Percentiles rank a stretch among this genome's conserved stretches.
Evolutionary conservation across 345 rosid genomes (phyloP).

Genomic region (Salix caprea): DNA sequence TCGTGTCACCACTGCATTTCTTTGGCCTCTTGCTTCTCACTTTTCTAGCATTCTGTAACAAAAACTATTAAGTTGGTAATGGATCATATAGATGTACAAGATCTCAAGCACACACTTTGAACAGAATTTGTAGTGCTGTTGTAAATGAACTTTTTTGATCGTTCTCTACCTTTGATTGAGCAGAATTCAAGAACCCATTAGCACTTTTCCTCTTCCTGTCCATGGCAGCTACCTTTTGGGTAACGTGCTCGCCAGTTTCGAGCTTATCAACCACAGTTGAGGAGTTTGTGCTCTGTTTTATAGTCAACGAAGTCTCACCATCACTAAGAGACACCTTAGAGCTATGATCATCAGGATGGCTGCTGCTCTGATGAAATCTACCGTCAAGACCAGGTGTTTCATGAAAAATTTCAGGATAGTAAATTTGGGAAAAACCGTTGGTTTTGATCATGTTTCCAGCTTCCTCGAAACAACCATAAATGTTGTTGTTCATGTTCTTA

Average conservation of each 20-base stretch:
- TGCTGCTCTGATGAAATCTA: conserved; percentile 12
- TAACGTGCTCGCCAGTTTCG: conserved; percentile 46
- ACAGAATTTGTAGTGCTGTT: neutral
- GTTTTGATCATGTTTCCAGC: conserved; percentile 17
- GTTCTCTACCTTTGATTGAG: conserved; percentile 36
- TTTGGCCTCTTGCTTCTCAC: conserved; percentile 49
- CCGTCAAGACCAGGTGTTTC: conserved; percentile 14
- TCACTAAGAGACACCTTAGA: conserved; percentile 21
- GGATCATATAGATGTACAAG: neutral
- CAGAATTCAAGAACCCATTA: conserved; percentile 27
- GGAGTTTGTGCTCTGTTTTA: conserved; percentile 43
- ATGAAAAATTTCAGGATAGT: conserved; percentile 7
- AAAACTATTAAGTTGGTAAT: neutral
- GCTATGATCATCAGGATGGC: conserved; percentile 9
- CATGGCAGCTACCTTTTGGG: conserved; percentile 29
- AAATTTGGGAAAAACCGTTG: conserved; percentile 29
- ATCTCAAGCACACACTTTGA: neutral
- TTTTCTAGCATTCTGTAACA: conserved; percentile 35
- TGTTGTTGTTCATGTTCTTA: conserved; percentile 9
- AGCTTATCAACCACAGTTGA: conserved; percentile 39
- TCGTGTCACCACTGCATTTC: conserved; percentile 26
- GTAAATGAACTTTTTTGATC: neutral
- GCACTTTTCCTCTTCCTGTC: conserved; percentile 34
- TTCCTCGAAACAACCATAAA: conserved; percentile 29
- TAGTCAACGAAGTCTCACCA: conserved; percentile 33